phyloP scores from a whole-genome alignment of 148 eudicot genomes.

The Camellia japonica region DNA sequence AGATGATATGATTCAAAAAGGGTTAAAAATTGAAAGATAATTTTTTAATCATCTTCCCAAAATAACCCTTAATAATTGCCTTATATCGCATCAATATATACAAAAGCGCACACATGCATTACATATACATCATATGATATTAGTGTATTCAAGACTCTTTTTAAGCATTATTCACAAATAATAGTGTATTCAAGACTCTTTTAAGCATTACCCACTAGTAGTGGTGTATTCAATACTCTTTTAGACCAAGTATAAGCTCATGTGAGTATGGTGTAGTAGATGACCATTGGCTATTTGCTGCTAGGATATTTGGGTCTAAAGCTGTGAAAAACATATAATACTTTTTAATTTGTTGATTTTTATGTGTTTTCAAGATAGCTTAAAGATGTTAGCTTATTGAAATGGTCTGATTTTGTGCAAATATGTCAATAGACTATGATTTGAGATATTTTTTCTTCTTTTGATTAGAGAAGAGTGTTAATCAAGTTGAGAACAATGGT shows the following conservation, averaged over 20 bases:
- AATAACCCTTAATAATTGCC: too few species aligned
- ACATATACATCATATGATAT: background rate
- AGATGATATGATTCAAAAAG: too few species aligned
- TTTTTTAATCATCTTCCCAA: too few species aligned
- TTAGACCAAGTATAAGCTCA: background rate
- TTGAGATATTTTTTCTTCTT: background rate
- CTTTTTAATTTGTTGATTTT: background rate
- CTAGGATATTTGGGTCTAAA: background rate
- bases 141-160: background rate
- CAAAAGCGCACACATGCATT: too few species aligned
- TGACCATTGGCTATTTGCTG: background rate
- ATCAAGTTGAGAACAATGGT: slow-evolving; percentile 15
- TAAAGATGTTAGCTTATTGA: slow-evolving; percentile 8
- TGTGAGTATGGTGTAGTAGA: background rate
- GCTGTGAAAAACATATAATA: background rate
- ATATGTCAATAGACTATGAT: background rate
- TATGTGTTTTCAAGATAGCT: background rate
- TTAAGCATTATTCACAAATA: background rate
- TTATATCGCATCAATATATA: too few species aligned
- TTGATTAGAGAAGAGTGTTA: slow-evolving; percentile 11
- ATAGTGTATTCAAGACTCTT: background rate
- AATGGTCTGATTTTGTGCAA: background rate
- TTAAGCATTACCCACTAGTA: background rate
- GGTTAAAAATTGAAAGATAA: too few species aligned
- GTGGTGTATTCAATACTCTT: background rate